Percentiles rank a stretch among this genome's conserved stretches.
phyloP scores from a whole-genome alignment of 352 stramenopile genomes.

The Peronospora belbahrii region DNA sequence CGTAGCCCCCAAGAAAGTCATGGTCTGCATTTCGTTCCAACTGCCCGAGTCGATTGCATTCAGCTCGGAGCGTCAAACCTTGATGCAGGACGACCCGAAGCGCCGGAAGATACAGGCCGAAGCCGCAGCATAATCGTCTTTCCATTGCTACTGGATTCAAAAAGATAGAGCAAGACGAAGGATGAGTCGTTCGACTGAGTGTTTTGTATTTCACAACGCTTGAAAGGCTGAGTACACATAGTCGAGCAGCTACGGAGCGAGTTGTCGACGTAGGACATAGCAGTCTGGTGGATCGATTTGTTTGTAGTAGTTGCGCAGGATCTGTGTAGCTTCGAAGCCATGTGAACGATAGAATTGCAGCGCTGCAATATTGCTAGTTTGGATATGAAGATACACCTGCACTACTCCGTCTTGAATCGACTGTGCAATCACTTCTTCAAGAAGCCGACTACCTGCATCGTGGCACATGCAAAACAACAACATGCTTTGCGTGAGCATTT shows the following conservation, averaged over 20 bases:
- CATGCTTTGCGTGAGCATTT: neutral
- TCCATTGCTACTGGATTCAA: slow-evolving; percentile 5
- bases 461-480: neutral
- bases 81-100: slow-evolving; percentile 36
- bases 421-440: slow-evolving; percentile 36
- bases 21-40: slow-evolving; percentile 95
- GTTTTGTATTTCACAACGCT: slow-evolving; percentile 6
- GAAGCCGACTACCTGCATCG: slow-evolving; percentile 48
- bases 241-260: slow-evolving; percentile 12
- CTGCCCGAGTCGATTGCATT: slow-evolving; percentile 75
- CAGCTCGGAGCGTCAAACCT: slow-evolving; percentile 37
- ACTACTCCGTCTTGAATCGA: slow-evolving; percentile 30
- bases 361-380: slow-evolving; percentile 87
- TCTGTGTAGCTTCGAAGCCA: slow-evolving; percentile 82
- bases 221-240: neutral
- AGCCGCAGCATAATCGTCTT: slow-evolving; percentile 1
- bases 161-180: slow-evolving; percentile 2
- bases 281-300: slow-evolving; percentile 89
- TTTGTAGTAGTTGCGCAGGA: slow-evolving; percentile 91
- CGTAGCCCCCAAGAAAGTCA: slow-evolving; percentile 95
- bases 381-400: slow-evolving; percentile 87
- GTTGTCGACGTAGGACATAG: slow-evolving; percentile 81
- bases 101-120: slow-evolving; percentile 34
- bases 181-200: slow-evolving; percentile 5
- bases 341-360: slow-evolving; percentile 86